phyloP scores from a whole-genome alignment of 805 yeast species.

The Candida insectalens region DNA sequence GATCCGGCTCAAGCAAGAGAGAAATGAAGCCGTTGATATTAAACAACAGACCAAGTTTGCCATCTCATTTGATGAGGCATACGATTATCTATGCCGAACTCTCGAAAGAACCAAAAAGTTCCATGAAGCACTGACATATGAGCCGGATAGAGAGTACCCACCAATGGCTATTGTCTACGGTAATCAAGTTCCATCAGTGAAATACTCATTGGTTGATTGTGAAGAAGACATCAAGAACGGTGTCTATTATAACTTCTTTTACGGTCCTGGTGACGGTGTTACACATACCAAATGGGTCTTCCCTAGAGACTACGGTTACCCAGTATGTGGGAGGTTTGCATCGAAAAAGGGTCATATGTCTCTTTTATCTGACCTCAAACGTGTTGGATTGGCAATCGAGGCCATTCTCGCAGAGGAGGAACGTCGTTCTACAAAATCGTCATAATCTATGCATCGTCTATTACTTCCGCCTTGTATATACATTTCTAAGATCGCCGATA shows the following conservation, averaged over 20 bases:
- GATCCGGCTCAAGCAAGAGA: conserved; percentile 21
- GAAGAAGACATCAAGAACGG: conserved; percentile 59
- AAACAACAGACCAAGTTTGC: conserved; percentile 22
- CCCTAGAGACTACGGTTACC: conserved; percentile 52
- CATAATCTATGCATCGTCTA: neutral
- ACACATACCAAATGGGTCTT: conserved; percentile 73
- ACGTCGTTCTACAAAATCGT: conserved; percentile 6
- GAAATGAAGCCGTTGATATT: conserved; percentile 9
- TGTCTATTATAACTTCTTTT: conserved; percentile 63
- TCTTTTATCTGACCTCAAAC: conserved; percentile 62
- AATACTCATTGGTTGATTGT: conserved; percentile 64
- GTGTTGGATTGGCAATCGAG: conserved; percentile 61
- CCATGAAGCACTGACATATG: conserved; percentile 43
- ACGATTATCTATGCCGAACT: conserved; percentile 53
- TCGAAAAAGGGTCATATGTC: conserved; percentile 71
- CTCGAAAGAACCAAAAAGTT: conserved; percentile 51
- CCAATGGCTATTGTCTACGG: conserved; percentile 82
- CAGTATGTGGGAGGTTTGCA: conserved; percentile 57
- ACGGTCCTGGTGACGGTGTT: conserved; percentile 93
- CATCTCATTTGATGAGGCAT: conserved; percentile 46
- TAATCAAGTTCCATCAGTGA: conserved; percentile 71
- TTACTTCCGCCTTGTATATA: too few relatives aligned
- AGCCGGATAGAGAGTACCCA: conserved; percentile 49
- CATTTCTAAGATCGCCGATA: too few relatives aligned
- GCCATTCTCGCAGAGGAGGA: conserved; percentile 55